Evolutionary conservation across 2,329 filamentous ascomycete genomes (phyloP), one percentile per base, ranked within the genome.

Genomic region (Neofusicoccum umdonicola): DNA sequence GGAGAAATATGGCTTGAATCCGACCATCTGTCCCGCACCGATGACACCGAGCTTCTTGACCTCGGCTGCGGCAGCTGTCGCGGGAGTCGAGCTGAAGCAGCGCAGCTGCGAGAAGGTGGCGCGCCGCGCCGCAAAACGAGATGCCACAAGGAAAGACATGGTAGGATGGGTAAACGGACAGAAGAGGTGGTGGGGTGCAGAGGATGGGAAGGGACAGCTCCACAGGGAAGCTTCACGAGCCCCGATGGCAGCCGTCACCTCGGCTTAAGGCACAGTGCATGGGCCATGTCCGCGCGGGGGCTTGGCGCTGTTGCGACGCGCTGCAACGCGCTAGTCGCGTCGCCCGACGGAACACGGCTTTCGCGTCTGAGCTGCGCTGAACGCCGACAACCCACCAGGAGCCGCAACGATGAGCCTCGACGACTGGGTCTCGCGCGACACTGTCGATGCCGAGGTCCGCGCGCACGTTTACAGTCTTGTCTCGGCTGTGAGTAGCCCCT

Each of bases 1-100:
- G 57, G 27, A 22, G 22, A 63, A 52, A 15, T 44, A 42, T 3
- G 47, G 11, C 11, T 39, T 37, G 31, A 39, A 37, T 47, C 84
- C 74, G 79, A 96, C 93, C 93, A 98, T 97, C 78, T 98, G 95
- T 34, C 95, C 95, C 62, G 94, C 93, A 69, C 95, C 95, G 73
- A 99, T 85, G 57, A 99, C 94, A 73, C 94, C 95, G 47, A 99
- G 81, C 69, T 87, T 90, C 81, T 93, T 96, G 67, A 99, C 89
- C 73, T 93, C 87, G 64, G 88, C 87, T 66, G 82, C 82, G 68
- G 87, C 87, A 71, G 84, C 83, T 13, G 73, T 63, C 51, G 83
- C 80, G 50, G 87, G 78, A 44, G 85, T 87, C 39, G 88, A 88
- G 81, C 90, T 93, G 80, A 96, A 96, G 72, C 69, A 66, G 56